Conservation (phyloP, 495 filamentous ascomycete species). For the Coniosporium apollinis region DNA sequence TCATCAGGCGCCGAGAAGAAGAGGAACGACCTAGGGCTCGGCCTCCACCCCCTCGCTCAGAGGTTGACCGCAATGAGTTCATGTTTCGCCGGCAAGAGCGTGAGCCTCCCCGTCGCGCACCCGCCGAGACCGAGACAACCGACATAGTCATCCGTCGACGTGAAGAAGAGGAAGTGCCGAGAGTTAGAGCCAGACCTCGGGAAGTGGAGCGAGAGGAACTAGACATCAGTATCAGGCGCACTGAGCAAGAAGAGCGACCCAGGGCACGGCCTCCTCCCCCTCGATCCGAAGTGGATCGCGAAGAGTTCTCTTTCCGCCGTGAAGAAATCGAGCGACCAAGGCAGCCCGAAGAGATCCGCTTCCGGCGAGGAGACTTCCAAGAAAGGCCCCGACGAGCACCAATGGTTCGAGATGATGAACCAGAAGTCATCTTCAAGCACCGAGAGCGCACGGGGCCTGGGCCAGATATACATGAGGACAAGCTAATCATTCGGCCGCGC, state of each 20-base stretch:
- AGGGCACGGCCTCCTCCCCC: conserved; percentile 5
- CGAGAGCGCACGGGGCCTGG: conserved; percentile 6
- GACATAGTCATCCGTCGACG: conserved; percentile 1
- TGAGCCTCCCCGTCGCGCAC: not conserved
- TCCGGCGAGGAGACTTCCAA: conserved; percentile 8
- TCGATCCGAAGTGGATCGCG: not conserved
- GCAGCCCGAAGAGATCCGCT: conserved; percentile 12
- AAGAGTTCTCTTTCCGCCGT: too few relatives aligned
- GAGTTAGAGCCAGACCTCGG: not conserved
- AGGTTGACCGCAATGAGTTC: conserved; percentile 19
- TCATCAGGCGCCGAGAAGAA: conserved; percentile 7
- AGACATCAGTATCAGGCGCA: conserved; percentile 3
- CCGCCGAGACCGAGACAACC: too few relatives aligned
- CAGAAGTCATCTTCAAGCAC: too few relatives aligned
- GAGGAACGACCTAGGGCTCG: conserved; percentile 4
- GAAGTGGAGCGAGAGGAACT: conserved; percentile 9
- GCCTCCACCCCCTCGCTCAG: conserved; percentile 15
- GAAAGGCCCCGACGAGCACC: conserved; percentile 3
- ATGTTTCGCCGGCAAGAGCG: conserved; percentile 7
- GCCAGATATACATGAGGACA: too few relatives aligned
- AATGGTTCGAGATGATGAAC: conserved; percentile 4
- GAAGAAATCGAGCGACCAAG: too few relatives aligned
- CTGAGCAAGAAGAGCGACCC: not conserved
- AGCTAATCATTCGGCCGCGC: too few relatives aligned
- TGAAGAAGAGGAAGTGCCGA: too few relatives aligned